Percentiles rank a stretch among this genome's conserved stretches.
These are phyloP conservation scores for Phyllosticta citriasiana DNA, from an alignment of 2,329 filamentous ascomycete species.

Conservation along the genomic window DNA sequence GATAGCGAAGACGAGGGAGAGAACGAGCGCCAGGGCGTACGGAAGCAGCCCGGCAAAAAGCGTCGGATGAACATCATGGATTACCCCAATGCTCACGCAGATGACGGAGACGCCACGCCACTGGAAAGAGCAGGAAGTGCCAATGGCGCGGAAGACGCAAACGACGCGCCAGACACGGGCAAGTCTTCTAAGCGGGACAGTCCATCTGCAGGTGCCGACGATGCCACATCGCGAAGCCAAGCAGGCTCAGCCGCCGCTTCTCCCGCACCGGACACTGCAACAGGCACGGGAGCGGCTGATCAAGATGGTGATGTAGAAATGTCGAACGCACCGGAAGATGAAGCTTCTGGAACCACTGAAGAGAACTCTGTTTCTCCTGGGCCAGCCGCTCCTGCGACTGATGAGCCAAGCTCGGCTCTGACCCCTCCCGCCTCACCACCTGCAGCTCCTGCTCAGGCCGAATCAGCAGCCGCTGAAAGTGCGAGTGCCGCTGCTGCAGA, in stretches of 20 bases:
- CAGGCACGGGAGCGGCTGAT: neutral
- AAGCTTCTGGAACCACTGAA: neutral
- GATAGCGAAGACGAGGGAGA: conserved; percentile 83
- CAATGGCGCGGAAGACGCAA: conserved; percentile 21
- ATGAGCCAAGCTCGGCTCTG: conserved; percentile 1
- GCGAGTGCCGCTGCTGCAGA: neutral
- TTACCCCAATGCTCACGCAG: conserved; percentile 45
- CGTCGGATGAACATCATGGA: conserved; percentile 52
- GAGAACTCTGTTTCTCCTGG: neutral
- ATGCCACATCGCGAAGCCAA: neutral
- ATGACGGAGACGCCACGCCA: conserved; percentile 20
- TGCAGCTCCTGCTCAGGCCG: neutral
- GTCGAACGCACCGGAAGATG: conserved; percentile 12
- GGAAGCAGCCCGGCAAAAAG: conserved; percentile 39
- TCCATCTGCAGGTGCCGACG: conserved; percentile 1
- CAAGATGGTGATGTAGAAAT: conserved; percentile 13
- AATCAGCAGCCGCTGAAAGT: neutral
- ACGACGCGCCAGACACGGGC: conserved; percentile 20
- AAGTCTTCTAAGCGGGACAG: conserved; percentile 19
- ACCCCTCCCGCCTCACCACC: conserved; percentile 9
- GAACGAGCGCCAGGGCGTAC: conserved; percentile 64
- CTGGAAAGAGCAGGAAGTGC: conserved; percentile 1
- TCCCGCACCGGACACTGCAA: neutral
- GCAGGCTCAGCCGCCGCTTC: neutral
- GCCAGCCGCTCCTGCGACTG: neutral